Evolutionary conservation across 495 filamentous ascomycete species (phyloP).

Genomic region (Annulohypoxylon bovei): DNA sequence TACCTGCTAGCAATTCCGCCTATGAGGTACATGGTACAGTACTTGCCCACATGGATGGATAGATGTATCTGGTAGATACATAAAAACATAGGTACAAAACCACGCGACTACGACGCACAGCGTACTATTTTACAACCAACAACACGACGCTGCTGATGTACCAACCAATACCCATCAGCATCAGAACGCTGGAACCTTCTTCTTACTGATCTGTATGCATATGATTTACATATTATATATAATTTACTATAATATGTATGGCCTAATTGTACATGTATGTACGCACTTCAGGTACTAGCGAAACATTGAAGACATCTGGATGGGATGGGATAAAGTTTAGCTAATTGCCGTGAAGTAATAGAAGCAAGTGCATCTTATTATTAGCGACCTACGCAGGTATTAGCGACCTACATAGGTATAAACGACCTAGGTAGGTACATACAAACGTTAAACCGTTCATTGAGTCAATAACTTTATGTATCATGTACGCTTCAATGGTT

Average conservation of each 20-base stretch:
- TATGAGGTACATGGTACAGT: not conserved
- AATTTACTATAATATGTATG: not conserved
- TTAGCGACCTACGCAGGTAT: not conserved
- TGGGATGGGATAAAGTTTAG: constrained; percentile 4
- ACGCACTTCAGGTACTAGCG: not conserved
- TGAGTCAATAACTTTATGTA: not conserved
- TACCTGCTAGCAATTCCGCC: constrained; percentile 5
- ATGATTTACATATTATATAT: not conserved
- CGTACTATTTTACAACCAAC: constrained; percentile 1
- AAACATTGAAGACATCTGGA: not conserved
- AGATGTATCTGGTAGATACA: not conserved
- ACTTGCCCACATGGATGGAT: not conserved
- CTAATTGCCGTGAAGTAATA: not conserved
- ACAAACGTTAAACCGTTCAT: too few species aligned
- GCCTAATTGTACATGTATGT: not conserved
- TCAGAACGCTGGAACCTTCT: not conserved
- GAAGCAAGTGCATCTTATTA: not conserved
- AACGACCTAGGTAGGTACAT: not conserved
- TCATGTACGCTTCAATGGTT: too few species aligned
- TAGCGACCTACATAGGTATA: not conserved
- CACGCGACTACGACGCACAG: constrained; percentile 14
- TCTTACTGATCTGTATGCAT: not conserved
- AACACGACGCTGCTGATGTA: not conserved
- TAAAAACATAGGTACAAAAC: not conserved
- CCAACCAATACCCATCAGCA: not conserved